These are phyloP conservation scores for Penicillium sp. DNA, from an alignment of 2,329 filamentous ascomycete genomes.

Conservation along the genomic window DNA sequence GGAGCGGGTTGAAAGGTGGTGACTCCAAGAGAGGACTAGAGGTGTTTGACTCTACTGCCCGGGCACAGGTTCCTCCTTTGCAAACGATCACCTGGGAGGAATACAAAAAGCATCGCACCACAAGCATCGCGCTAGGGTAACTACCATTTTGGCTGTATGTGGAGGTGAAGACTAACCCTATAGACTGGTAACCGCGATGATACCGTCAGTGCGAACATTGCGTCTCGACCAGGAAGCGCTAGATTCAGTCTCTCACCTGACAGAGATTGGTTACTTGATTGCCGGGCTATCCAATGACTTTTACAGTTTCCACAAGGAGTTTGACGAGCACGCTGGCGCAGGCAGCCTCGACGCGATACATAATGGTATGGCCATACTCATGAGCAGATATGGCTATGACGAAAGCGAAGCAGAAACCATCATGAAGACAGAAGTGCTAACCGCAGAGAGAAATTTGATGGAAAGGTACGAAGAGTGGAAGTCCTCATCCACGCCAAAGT, in stretches of 20 bases:
- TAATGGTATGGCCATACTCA: slow-evolving; percentile 18
- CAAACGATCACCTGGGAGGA: neutral
- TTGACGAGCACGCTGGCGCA: slow-evolving; percentile 3
- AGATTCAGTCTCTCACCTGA: neutral
- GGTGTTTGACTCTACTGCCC: neutral
- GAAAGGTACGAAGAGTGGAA: slow-evolving; percentile 13
- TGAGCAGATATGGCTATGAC: slow-evolving; percentile 19
- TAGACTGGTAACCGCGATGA: neutral
- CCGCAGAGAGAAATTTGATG: slow-evolving; percentile 9
- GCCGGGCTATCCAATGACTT: slow-evolving; percentile 15
- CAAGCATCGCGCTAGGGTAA: neutral
- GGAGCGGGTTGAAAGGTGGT: neutral
- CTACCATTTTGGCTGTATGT: neutral
- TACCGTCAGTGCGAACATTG: neutral
- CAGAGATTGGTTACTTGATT: neutral
- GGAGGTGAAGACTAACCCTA: neutral
- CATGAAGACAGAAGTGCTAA: slow-evolving; percentile 13
- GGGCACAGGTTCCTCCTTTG: neutral
- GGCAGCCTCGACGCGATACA: slow-evolving; percentile 13
- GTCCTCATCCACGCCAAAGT: neutral
- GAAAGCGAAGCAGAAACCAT: slow-evolving; percentile 17
- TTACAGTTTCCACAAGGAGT: slow-evolving; percentile 19
- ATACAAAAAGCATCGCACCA: neutral
- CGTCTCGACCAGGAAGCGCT: neutral
- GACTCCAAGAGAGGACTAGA: neutral